These are phyloP conservation scores for Kuraishia cidri DNA, from an alignment of 805 yeast genomes.

Conservation along the genomic window DNA sequence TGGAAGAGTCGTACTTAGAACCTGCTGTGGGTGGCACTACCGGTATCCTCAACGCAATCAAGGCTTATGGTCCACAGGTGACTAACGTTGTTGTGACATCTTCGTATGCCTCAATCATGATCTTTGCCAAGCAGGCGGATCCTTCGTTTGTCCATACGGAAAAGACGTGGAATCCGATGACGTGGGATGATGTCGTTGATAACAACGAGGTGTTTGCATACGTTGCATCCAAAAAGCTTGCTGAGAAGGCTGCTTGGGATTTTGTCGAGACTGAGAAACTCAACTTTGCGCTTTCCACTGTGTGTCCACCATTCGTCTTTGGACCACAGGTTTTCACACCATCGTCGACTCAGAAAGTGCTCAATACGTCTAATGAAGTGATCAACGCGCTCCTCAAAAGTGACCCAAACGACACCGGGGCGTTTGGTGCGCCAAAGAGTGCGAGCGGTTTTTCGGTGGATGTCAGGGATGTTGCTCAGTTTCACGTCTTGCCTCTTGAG, in stretches of 20 bases:
- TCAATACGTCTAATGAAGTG: constrained; percentile 23
- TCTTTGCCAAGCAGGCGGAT: constrained; percentile 8
- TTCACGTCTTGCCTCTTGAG: constrained; percentile 43
- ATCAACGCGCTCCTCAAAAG: constrained; percentile 11
- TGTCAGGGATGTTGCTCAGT: constrained; percentile 54
- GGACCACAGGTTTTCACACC: constrained; percentile 28
- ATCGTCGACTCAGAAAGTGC: constrained; percentile 3
- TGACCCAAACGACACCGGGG: constrained; percentile 12
- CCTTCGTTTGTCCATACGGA: constrained; percentile 12
- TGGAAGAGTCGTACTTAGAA: too few relatives aligned
- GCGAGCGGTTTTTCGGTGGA: constrained; percentile 10
- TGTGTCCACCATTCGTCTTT: constrained; percentile 25
- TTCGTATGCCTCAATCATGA: constrained; percentile 37
- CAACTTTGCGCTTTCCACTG: constrained; percentile 19
- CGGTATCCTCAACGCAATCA: constrained; percentile 29
- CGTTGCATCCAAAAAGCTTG: constrained; percentile 31
- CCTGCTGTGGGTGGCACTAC: constrained; percentile 42
- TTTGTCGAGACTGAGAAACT: constrained; percentile 22
- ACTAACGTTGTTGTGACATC: constrained; percentile 36
- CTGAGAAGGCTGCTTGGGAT: constrained; percentile 34
- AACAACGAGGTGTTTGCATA: constrained; percentile 21
- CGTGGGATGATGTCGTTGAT: constrained; percentile 10
- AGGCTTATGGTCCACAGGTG: constrained; percentile 28
- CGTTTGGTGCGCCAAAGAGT: constrained; percentile 10
- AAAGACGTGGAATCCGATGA: constrained; percentile 22